A percentile compares a stretch with the other conserved stretches of the same genome.
Evolutionary conservation across 192 early-diverging fungal species (phyloP).

Genomic region (Rhizophagus prolifer): DNA sequence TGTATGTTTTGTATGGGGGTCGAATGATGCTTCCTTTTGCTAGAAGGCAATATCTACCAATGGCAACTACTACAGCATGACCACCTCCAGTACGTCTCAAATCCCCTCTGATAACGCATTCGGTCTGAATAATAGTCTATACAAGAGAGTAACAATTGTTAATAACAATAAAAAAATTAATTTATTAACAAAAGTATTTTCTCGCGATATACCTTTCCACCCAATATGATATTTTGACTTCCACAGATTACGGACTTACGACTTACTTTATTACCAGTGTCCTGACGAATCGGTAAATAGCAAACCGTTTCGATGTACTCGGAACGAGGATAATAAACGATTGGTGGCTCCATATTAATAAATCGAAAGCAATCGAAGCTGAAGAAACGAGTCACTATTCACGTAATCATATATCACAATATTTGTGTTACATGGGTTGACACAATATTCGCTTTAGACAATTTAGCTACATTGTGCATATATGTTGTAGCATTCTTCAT

Average conservation of each 20-base stretch:
- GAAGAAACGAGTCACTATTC: too few relatives aligned
- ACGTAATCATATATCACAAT: too few relatives aligned
- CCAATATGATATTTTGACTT: conserved; percentile 93
- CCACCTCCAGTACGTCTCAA: conserved; percentile 81
- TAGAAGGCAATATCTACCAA: conserved; percentile 88
- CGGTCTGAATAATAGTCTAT: conserved; percentile 89
- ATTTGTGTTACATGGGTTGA: too few relatives aligned
- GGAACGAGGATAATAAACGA: conserved; percentile 70
- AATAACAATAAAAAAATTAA: background rate
- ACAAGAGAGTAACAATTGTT: background rate
- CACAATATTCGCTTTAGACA: too few relatives aligned
- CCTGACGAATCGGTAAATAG: conserved; percentile 42
- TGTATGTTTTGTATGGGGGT: conserved; percentile 95
- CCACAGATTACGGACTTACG: conserved; percentile 92
- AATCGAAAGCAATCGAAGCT: too few relatives aligned
- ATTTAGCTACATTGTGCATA: background rate
- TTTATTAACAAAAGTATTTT: background rate
- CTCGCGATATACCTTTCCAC: conserved; percentile 75
- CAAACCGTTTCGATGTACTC: conserved; percentile 95
- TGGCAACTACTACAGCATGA: conserved; percentile 86
- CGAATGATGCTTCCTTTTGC: conserved; percentile 75
- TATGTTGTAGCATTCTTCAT: too few relatives aligned
- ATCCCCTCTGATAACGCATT: conserved; percentile 92
- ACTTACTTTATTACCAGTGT: conserved; percentile 95
- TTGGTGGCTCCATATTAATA: conserved; percentile 64